Conservation (phyloP, 2,329 filamentous ascomycete species). For the Sporothrix brasiliensis region DNA sequence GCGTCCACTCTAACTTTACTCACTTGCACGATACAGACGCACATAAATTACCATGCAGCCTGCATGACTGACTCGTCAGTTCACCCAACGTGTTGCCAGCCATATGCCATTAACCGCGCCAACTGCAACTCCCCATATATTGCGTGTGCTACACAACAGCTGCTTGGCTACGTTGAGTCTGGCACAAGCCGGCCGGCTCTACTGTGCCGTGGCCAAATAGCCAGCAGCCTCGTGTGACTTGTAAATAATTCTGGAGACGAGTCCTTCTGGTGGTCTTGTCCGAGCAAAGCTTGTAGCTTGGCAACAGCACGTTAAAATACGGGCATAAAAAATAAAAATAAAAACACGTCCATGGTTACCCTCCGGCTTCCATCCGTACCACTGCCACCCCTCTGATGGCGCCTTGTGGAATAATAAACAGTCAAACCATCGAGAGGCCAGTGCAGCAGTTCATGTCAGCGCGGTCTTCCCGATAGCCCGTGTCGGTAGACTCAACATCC, state of each 20-base stretch:
- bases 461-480: background rate
- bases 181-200: background rate
- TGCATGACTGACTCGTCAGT: background rate
- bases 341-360: background rate
- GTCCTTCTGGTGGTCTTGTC: background rate
- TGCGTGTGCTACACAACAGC: conserved; percentile 12
- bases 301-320: background rate
- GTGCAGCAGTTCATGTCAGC: background rate
- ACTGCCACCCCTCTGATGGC: background rate
- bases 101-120: background rate
- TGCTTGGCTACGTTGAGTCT: background rate
- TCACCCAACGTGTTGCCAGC: background rate
- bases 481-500: background rate
- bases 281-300: background rate
- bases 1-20: background rate
- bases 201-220: background rate
- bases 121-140: background rate
- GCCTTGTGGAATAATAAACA: background rate
- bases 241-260: too few species aligned
- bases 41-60: background rate
- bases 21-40: background rate
- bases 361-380: background rate
- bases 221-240: too few species aligned
- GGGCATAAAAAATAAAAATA: too few species aligned
- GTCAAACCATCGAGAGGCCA: background rate